phyloP scores from a whole-genome alignment of 129 eudicot species.

The Silybum marianum region DNA sequence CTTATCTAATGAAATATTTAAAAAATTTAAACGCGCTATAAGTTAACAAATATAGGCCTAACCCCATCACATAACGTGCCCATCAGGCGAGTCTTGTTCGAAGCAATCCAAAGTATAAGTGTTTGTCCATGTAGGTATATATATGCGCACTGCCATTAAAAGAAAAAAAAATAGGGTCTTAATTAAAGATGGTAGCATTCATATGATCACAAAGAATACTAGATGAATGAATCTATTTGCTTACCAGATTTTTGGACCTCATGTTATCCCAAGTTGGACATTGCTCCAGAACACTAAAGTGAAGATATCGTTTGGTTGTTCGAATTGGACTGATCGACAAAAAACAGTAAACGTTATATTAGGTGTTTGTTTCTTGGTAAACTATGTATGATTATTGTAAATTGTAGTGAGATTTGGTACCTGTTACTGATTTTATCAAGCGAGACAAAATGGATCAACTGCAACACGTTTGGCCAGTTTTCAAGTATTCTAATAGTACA shows the following conservation, averaged over 20 bases:
- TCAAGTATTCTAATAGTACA: not conserved
- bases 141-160: not conserved
- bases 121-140: not conserved
- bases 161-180: not conserved
- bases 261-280: not conserved
- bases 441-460: not conserved
- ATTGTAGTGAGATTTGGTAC: constrained; percentile 2
- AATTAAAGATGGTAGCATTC: not conserved
- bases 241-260: constrained; percentile 7
- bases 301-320: not conserved
- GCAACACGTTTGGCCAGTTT: constrained; percentile 20
- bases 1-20: not conserved
- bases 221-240: not conserved
- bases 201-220: not conserved
- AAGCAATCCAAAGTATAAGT: not conserved
- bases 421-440: not conserved
- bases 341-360: not conserved
- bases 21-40: not conserved
- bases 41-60: not conserved
- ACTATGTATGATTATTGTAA: not conserved
- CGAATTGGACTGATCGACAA: not conserved
- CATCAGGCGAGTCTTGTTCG: not conserved
- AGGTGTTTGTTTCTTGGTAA: not conserved
- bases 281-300: not conserved
- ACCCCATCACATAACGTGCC: constrained; percentile 13